Base-by-base conservation (phyloP, 345 rosid genomes). In the Cardamine resedifolia region DNA sequence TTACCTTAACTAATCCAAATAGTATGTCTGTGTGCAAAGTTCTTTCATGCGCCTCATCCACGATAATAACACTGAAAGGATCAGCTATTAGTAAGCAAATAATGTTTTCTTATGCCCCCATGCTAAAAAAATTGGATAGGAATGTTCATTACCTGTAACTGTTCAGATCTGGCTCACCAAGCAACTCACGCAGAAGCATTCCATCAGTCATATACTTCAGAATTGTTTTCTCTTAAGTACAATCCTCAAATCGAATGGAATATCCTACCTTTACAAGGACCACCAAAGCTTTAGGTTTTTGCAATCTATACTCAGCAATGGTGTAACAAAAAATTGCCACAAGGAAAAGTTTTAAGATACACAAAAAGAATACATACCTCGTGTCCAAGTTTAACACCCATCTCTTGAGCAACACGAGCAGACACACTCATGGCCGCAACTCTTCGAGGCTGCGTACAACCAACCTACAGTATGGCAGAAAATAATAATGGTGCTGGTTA, bases 341-440 rank as follows among this genome's bases (percentile, higher is more conserved):
- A 24, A 45, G 66, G 47, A 49, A 62, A n/a, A 67, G 0, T 30
- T 14, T 30, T n/a, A 30, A 20, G 23, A 51, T 16, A 27, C 11
- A 64, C 1, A 20, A 61, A 34, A 28, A 28, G 43, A 58, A 59
- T 15, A 12, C 67, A 55, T 19, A 83, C 97, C 88, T 91, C 97
- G 5, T 91, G 96, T 38, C 97, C 96, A 80, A 91, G 97, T 76
- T 91, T 91, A 70, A 86, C 85, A 51, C 97, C 97, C 90, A 91
- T 81, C 78, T 91, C 97, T 74, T 89, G 93, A 70, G 97, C 82
- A 80, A 91, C 97, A 73, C 97, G 86, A 43, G 91, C 90, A 75
- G 97, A 82, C 50, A 91, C 96, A 66, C 96, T 91, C 97, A 89
- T 91, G 20, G 97, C 97, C 44, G 97, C 97, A 72, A 91, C 89